Evolutionary conservation across 1,284 basidiomycete genomes (phyloP).

Genomic region (Peniophora sp.): DNA sequence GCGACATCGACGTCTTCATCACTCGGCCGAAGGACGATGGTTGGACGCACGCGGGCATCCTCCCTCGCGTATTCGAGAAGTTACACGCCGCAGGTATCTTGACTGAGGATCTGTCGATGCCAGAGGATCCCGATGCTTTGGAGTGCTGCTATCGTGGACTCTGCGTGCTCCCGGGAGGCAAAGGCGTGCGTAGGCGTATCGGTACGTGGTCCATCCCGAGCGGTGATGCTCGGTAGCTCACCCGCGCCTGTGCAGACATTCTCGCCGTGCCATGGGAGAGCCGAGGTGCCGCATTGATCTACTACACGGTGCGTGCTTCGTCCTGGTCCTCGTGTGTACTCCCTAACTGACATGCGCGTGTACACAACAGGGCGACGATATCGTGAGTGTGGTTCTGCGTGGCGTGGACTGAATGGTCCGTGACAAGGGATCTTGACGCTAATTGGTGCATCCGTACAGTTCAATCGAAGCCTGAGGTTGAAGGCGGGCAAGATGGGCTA

Average conservation of each 20-base stretch:
- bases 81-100: constrained; percentile 57
- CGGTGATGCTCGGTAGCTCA: not conserved
- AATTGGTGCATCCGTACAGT: constrained; percentile 37
- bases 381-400: constrained; percentile 39
- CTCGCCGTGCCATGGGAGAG: constrained; percentile 71
- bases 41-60: constrained; percentile 57
- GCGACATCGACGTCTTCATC: constrained; percentile 87
- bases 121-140: constrained; percentile 56
- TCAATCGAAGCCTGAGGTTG: constrained; percentile 81
- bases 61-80: constrained; percentile 45
- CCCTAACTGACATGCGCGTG: constrained; percentile 11
- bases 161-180: constrained; percentile 30
- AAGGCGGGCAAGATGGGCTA: constrained; percentile 80
- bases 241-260: constrained; percentile 38
- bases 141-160: constrained; percentile 80
- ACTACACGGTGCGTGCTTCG: constrained; percentile 65
- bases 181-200: not conserved
- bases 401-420: not conserved
- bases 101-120: constrained; percentile 70
- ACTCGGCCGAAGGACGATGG: constrained; percentile 70
- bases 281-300: constrained; percentile 79
- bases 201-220: not conserved
- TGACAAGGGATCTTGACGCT: not conserved
- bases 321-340: constrained; percentile 2
- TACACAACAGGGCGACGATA: constrained; percentile 69